These are phyloP conservation scores for Amanita inopinata DNA, from an alignment of 768 basidiomycete species.

Conservation along the genomic window DNA sequence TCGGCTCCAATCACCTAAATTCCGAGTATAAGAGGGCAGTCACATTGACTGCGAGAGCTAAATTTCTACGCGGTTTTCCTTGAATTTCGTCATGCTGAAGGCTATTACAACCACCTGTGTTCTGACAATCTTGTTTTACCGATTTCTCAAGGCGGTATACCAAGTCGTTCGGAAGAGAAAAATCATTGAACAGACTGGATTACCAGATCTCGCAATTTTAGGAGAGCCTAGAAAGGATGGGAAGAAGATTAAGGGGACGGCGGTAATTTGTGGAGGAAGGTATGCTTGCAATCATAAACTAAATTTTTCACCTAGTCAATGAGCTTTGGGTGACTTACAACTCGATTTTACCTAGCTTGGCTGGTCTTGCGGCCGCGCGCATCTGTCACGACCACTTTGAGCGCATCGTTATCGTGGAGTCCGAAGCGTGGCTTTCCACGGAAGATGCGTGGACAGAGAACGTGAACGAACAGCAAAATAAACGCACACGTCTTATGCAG, in stretches of 20 bases:
- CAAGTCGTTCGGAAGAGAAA: not conserved
- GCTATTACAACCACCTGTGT: not conserved
- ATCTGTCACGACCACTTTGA: conserved; percentile 3
- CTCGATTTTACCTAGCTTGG: not conserved
- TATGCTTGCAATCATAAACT: no score
- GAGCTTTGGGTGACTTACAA: not conserved
- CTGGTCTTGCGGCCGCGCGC: not conserved
- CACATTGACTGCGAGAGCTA: no score
- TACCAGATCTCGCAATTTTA: not conserved
- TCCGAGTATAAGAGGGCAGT: no score
- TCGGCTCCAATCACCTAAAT: no score
- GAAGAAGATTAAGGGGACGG: not conserved
- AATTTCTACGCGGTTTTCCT: not conserved
- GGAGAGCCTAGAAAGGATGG: not conserved
- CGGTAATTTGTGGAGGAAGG: conserved; percentile 1
- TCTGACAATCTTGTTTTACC: not conserved
- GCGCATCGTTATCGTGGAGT: not conserved
- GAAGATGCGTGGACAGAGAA: not conserved
- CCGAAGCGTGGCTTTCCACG: not conserved
- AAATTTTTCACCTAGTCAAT: not conserved
- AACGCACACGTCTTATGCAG: not conserved
- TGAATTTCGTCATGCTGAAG: not conserved
- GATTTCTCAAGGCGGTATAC: not conserved
- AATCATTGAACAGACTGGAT: not conserved
- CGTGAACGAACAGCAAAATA: not conserved